Evolutionary conservation across 2,329 filamentous ascomycete genomes (phyloP).

Genomic region (Alternaria triticimaculans): DNA sequence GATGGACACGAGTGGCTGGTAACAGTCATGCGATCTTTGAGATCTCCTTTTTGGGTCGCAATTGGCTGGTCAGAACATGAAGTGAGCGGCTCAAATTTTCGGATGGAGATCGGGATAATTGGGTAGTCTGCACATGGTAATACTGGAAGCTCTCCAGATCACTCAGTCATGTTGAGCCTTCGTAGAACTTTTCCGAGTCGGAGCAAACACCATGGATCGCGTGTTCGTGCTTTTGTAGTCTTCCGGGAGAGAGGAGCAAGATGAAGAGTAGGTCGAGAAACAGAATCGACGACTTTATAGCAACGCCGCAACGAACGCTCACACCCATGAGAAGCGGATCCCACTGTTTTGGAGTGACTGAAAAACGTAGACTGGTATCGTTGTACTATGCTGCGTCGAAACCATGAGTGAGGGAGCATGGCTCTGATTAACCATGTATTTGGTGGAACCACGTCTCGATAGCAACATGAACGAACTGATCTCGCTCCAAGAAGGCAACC

Average conservation of each 20-base stretch:
- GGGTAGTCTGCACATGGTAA: background rate
- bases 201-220: too few species aligned
- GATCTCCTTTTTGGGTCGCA: background rate
- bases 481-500: fast-evolving
- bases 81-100: background rate
- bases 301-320: background rate
- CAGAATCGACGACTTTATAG: background rate
- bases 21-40: background rate
- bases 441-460: fast-evolving
- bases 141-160: fast-evolving
- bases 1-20: fast-evolving
- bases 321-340: background rate
- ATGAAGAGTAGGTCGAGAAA: background rate
- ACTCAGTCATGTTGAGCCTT: background rate
- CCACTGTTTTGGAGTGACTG: background rate
- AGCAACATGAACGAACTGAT: fast-evolving
- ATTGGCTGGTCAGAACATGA: background rate
- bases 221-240: too few species aligned
- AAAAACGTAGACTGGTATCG: background rate
- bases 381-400: background rate
- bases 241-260: background rate
- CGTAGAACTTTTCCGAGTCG: background rate
- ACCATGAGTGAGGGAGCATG: background rate
- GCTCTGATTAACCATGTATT: background rate
- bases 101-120: fast-evolving